Evolutionary conservation across 371 early-diverging fungal species (phyloP).

Genomic region (Thermomucor indicae-seudaticae): DNA sequence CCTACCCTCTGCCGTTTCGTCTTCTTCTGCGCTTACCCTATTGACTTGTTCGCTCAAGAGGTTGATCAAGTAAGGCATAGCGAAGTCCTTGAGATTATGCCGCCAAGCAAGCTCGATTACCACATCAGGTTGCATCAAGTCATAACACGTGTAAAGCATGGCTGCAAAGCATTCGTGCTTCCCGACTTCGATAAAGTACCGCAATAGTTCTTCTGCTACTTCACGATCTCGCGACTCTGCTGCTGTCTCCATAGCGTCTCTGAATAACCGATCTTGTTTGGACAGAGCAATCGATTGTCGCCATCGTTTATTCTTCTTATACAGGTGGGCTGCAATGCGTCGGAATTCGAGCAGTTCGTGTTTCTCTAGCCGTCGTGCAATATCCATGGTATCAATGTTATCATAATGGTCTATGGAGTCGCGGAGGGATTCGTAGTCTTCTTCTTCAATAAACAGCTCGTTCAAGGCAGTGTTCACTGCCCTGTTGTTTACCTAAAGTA

Average conservation of each 20-base stretch:
- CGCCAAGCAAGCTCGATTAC: constrained; percentile 95
- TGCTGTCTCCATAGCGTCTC: constrained; percentile 97
- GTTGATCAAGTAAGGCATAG: constrained; percentile 97
- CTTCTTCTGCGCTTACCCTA: no score
- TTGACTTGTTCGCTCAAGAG: constrained; percentile 73
- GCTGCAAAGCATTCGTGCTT: constrained; percentile 93
- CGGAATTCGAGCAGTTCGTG: constrained; percentile 97
- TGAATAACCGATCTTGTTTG: constrained; percentile 93
- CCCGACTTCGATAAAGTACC: constrained; percentile 89
- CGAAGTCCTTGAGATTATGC: constrained; percentile 80
- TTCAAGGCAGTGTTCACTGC: constrained; percentile 92
- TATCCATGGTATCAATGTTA: constrained; percentile 88
- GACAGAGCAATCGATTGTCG: constrained; percentile 91
- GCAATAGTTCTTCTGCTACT: constrained; percentile 88
- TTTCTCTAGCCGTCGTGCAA: constrained; percentile 89
- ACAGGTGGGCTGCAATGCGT: constrained; percentile 91
- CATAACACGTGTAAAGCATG: constrained; percentile 89
- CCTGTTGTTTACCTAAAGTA: constrained; percentile 71
- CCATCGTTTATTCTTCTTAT: constrained; percentile 94
- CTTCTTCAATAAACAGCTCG: constrained; percentile 95
- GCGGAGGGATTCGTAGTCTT: constrained; percentile 88
- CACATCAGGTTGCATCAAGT: constrained; percentile 88
- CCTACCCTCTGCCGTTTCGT: no score
- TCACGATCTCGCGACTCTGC: constrained; percentile 81
- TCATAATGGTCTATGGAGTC: constrained; percentile 89